phyloP scores from a whole-genome alignment of 176 grass and related monocot species.

The Aegilops sharonensis region DNA sequence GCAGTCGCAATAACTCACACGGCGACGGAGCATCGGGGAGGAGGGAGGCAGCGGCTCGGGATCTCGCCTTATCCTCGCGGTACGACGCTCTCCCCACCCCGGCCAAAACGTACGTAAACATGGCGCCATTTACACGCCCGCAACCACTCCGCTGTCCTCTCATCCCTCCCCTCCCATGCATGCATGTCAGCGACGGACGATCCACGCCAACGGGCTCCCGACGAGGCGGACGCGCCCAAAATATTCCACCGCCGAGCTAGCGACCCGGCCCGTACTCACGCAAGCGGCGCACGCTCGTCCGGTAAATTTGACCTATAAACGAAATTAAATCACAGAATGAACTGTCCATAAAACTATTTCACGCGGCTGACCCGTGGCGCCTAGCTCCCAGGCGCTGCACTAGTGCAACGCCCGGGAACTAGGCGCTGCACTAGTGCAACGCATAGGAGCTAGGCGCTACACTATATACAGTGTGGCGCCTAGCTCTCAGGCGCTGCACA shows the following conservation, averaged over 20 bases:
- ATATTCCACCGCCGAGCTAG: conserved; percentile 6
- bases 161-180: neutral
- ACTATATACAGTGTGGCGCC: too few species aligned
- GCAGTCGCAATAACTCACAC: neutral
- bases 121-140: conserved; percentile 30
- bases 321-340: too few species aligned
- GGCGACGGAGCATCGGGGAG: neutral
- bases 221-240: conserved; percentile 17
- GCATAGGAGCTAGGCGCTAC: too few species aligned
- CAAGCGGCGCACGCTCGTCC: neutral
- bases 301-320: neutral
- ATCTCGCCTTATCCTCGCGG: conserved; percentile 39
- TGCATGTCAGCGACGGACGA: neutral
- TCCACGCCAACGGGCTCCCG: neutral
- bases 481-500: too few species aligned
- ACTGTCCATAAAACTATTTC: too few species aligned
- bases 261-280: too few species aligned
- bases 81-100: neutral
- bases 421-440: too few species aligned
- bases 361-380: too few species aligned
- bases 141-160: conserved; percentile 28
- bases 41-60: neutral
- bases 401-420: too few species aligned
- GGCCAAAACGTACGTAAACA: neutral
- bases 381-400: too few species aligned